phyloP scores from a whole-genome alignment of 192 early-diverging fungal species.

The Linnemannia schmuckeri region DNA sequence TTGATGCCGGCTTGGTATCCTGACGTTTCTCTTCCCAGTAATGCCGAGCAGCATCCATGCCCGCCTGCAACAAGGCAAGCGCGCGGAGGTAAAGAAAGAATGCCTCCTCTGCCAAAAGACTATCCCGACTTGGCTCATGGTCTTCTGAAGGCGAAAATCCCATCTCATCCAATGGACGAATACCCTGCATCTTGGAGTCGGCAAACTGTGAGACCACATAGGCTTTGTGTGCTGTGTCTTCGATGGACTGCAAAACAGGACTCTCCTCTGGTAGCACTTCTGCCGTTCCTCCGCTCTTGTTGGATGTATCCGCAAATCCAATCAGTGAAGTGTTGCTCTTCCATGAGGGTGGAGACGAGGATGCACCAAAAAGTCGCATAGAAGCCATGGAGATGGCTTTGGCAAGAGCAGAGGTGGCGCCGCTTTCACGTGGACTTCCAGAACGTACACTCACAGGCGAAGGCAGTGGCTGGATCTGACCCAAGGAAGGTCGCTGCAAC shows the following conservation, averaged over 20 bases:
- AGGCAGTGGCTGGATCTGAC: conserved; percentile 28
- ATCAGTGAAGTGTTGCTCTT: conserved; percentile 44
- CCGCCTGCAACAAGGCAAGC: conserved; percentile 72
- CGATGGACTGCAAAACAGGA: conserved; percentile 70
- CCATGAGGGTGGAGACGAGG: conserved; percentile 63
- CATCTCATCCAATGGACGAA: conserved; percentile 57
- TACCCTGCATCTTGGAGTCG: conserved; percentile 68
- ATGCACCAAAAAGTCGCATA: conserved; percentile 65
- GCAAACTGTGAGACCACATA: conserved; percentile 77
- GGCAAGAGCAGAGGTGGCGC: conserved; percentile 63
- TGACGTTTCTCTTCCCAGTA: conserved; percentile 67
- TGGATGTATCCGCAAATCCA: conserved; percentile 36
- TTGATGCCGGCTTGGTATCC: conserved; percentile 55
- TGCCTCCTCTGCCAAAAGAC: conserved; percentile 73
- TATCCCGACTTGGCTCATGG: conserved; percentile 47
- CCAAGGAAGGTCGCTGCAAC: conserved; percentile 23
- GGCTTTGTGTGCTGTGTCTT: conserved; percentile 79
- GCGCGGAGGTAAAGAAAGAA: conserved; percentile 79
- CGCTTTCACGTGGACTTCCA: conserved; percentile 46
- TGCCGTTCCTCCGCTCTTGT: not conserved
- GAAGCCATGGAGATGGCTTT: conserved; percentile 69
- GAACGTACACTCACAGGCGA: conserved; percentile 42
- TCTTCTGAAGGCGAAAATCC: conserved; percentile 42
- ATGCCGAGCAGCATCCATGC: conserved; percentile 66
- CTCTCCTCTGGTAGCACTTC: conserved; percentile 56